Evolutionary conservation across 2,329 filamentous ascomycete genomes (phyloP).

Genomic region (Calonectria naviculata): DNA sequence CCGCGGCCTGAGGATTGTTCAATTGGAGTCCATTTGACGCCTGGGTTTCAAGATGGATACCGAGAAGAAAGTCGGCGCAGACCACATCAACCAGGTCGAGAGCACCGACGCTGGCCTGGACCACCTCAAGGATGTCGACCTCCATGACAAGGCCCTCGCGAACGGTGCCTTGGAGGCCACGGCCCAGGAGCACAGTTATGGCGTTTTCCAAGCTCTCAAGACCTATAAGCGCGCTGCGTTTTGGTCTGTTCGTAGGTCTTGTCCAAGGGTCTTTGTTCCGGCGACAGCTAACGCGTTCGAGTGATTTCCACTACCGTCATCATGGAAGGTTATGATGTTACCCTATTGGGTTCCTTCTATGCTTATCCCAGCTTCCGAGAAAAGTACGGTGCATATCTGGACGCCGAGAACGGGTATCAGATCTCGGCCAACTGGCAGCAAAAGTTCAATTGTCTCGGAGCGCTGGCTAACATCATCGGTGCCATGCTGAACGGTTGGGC

Average conservation of each 20-base stretch:
- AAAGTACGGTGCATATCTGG: slow-evolving; percentile 53
- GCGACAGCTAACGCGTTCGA: slow-evolving; percentile 15
- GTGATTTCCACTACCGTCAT: slow-evolving; percentile 58
- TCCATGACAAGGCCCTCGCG: slow-evolving; percentile 51
- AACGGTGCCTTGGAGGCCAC: slow-evolving; percentile 50
- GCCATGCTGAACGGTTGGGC: slow-evolving; percentile 55
- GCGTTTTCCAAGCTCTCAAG: slow-evolving; percentile 48
- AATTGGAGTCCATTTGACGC: neutral
- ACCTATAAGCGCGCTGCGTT: slow-evolving; percentile 54
- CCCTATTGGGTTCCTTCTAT: slow-evolving; percentile 58
- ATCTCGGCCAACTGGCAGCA: slow-evolving; percentile 65
- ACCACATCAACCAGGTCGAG: slow-evolving; percentile 42
- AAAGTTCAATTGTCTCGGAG: slow-evolving; percentile 52
- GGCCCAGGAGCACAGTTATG: slow-evolving; percentile 49
- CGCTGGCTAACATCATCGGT: slow-evolving; percentile 51
- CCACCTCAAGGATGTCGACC: slow-evolving; percentile 46
- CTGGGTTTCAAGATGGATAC: slow-evolving; percentile 32
- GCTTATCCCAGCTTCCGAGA: slow-evolving; percentile 52
- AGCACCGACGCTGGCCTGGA: slow-evolving; percentile 42
- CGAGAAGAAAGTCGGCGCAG: slow-evolving; percentile 31
- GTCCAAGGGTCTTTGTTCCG: no score
- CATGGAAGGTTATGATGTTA: slow-evolving; percentile 64
- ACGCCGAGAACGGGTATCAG: slow-evolving; percentile 52
- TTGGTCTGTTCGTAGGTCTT: slow-evolving; percentile 51
- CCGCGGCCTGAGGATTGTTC: neutral